Percentiles rank a stretch among this genome's conserved stretches.
Conservation (phyloP, 169 alveolate species). For the Plasmodium sp. region DNA sequence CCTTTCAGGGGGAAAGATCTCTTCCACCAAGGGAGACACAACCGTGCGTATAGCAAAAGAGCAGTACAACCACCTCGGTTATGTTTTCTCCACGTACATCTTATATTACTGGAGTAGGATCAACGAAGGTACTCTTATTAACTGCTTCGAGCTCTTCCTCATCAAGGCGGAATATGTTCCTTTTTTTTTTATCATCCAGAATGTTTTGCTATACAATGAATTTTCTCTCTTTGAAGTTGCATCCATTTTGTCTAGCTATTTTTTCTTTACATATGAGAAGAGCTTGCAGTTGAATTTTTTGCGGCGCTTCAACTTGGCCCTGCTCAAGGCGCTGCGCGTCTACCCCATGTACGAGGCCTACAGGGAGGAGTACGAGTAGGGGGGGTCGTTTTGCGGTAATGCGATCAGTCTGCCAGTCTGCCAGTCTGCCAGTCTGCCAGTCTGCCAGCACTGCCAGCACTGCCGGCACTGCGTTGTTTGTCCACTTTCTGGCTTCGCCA, state of each 20-base stretch:
- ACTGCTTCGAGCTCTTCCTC: constrained; percentile 81
- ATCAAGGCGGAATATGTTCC: constrained; percentile 84
- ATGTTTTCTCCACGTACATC: constrained; percentile 80
- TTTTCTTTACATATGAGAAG: constrained; percentile 55
- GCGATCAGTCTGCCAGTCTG: too few relatives aligned
- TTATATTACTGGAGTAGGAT: constrained; percentile 84
- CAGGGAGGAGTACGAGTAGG: constrained; percentile 62
- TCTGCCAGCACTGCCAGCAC: too few relatives aligned
- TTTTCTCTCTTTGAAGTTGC: constrained; percentile 76
- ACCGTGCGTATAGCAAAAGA: constrained; percentile 10
- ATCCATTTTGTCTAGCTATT: constrained; percentile 51
- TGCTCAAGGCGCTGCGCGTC: constrained; percentile 14
- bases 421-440: too few relatives aligned
- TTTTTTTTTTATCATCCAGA: constrained; percentile 79
- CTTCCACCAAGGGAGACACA: background rate
- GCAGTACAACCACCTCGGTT: constrained; percentile 75
- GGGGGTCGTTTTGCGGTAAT: background rate
- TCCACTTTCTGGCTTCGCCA: too few relatives aligned
- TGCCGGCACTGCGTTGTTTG: too few relatives aligned
- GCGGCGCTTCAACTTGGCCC: background rate
- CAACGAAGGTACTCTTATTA: constrained; percentile 83
- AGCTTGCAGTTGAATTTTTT: constrained; percentile 5
- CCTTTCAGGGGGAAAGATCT: background rate
- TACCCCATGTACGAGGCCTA: constrained; percentile 36
- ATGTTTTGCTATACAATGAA: constrained; percentile 78